Evolutionary conservation across 2,329 filamentous ascomycete species (phyloP), one percentile per base, ranked within the genome.

Genomic region (Cytospora leucostoma): DNA sequence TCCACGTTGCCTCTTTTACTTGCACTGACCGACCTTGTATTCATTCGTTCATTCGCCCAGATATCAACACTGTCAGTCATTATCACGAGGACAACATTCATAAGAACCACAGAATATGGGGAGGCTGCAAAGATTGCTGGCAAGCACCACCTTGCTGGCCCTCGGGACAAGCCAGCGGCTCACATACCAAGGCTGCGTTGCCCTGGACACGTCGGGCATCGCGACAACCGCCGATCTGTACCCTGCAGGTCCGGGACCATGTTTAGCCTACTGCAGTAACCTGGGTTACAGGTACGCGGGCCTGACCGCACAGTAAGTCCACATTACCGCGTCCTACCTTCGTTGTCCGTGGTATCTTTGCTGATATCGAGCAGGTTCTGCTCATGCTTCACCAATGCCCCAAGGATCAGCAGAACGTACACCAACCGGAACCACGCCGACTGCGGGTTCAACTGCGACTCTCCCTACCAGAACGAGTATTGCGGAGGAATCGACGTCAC

Each of bases 381-480:
- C 62, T 55, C 62, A 34, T 66, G 65, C 38, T 61, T 52, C 55
- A 33, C 6, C 1, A n/a, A 11, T 32, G 12, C 58, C 13, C 65
- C 62, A 1, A 21, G 11, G 8, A 38, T 54, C 37, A 57, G 4
- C n/a, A 47, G 35, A 13, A 38, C 32, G 3, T 66, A 62, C 47
- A 27, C 34, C 8, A 49, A 66, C 52, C 32, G n/a, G 12, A 37
- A 49, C 33, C 54, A 65, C 37, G 12, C 12, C 32, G 65, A 59
- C 52, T 66, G 65, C 51, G 59, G 47, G 21, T 58, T 65, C 62
- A 61, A 59, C 47, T 66, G 65, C 51, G 58, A 59, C 19, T 32
- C 8, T 10, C 62, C 65, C 8, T 58, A 64, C 44, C 32, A 33
- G 27, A 51, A 52, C 13, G 40, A 59, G 15, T 66, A 58, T 50